phyloP scores from a whole-genome alignment of 306 rosid species.

The Vigna nakashimae region DNA sequence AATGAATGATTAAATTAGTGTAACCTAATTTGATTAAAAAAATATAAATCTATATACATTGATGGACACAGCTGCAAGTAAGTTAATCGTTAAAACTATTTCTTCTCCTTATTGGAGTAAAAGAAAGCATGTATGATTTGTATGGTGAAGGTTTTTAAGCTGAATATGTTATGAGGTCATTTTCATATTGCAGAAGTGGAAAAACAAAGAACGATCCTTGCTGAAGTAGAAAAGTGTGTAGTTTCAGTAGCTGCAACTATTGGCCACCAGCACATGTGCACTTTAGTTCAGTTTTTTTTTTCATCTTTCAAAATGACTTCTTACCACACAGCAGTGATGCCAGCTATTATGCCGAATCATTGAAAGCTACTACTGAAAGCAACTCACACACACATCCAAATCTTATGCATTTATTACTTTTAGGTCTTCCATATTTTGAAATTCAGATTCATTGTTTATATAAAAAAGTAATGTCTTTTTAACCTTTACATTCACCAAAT shows the following conservation, averaged over 20 bases:
- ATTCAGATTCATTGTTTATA: too few species aligned
- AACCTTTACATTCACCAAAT: too few species aligned
- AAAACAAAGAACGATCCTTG: conserved; percentile 25
- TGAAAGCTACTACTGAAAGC: conserved; percentile 37
- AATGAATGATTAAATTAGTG: too few species aligned
- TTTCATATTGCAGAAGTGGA: background rate
- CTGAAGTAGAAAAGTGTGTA: background rate
- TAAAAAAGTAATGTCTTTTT: too few species aligned
- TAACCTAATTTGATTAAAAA: too few species aligned
- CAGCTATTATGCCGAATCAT: conserved; percentile 36
- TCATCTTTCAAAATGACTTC: background rate
- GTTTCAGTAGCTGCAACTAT: conserved; percentile 36
- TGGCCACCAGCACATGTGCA: background rate
- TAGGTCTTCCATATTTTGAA: too few species aligned
- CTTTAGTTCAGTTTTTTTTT: background rate
- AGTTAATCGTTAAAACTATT: too few species aligned
- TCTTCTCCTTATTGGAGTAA: background rate
- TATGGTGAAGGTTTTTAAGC: background rate
- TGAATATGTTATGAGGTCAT: conserved; percentile 3
- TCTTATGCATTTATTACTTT: background rate
- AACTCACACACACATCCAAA: background rate
- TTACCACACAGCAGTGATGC: background rate
- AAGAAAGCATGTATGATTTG: background rate
- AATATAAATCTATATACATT: too few species aligned
- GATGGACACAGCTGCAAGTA: too few species aligned